Percentiles rank a stretch among this genome's conserved stretches.
Conservation (phyloP, 2,329 filamentous ascomycete species). For the Penicillium sclerotiorum region DNA sequence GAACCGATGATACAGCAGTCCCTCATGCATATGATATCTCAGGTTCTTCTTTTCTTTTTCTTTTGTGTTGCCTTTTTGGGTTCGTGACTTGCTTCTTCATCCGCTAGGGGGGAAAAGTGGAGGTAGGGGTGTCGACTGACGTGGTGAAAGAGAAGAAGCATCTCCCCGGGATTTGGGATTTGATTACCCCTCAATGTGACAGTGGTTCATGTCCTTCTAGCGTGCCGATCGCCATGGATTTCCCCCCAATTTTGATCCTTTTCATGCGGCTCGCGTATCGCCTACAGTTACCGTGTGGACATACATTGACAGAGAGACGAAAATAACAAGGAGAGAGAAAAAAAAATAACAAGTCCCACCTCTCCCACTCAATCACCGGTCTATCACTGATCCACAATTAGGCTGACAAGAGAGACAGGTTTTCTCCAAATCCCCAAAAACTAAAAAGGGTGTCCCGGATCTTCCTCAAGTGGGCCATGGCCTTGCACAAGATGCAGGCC, state of each 20-base stretch:
- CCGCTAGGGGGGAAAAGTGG: conserved; percentile 7
- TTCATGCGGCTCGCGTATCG: conserved; percentile 16
- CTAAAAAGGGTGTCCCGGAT: too few relatives aligned
- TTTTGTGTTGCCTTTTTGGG: neutral
- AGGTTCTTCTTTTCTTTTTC: conserved; percentile 5
- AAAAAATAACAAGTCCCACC: neutral
- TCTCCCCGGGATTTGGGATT: conserved; percentile 8
- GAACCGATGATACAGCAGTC: conserved; percentile 1
- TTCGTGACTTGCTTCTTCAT: neutral
- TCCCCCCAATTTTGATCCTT: neutral
- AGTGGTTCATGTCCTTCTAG: conserved; percentile 6
- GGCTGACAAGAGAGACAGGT: conserved; percentile 4
- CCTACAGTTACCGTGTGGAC: conserved; percentile 4
- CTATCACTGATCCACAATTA: conserved; percentile 10
- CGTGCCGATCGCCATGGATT: conserved; percentile 4
- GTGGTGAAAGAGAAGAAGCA: neutral
- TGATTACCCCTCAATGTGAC: conserved; percentile 12
- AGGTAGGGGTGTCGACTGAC: conserved; percentile 2
- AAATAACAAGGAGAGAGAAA: neutral
- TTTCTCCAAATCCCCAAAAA: too few relatives aligned
- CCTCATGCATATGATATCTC: conserved; percentile 39
- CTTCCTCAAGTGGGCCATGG: conserved; percentile 13
- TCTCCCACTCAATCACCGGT: too few relatives aligned
- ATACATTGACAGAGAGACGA: too few relatives aligned
- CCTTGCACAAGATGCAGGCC: too few relatives aligned